These are phyloP conservation scores for Clavaria fumosa DNA, from an alignment of 768 basidiomycete species.

Conservation along the genomic window DNA sequence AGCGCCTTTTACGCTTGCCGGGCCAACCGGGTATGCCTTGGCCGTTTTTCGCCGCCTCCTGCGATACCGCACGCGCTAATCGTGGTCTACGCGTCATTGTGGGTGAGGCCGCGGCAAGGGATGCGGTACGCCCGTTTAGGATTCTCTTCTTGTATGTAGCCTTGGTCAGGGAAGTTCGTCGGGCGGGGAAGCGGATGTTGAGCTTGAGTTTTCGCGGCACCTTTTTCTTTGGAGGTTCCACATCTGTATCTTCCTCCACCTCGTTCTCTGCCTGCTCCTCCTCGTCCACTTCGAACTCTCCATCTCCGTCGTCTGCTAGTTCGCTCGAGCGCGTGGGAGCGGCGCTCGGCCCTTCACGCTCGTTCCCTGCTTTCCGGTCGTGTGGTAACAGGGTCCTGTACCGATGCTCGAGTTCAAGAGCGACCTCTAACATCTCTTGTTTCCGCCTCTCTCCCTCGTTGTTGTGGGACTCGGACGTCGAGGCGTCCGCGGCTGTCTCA, in stretches of 20 bases:
- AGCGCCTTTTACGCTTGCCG: too few relatives aligned
- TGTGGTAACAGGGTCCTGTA: conserved; percentile 63
- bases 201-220: conserved; percentile 23
- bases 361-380: conserved; percentile 29
- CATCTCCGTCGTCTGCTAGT: conserved; percentile 11
- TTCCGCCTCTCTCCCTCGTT: conserved; percentile 62
- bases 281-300: conserved; percentile 10
- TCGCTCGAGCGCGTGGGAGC: conserved; percentile 13
- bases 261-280: conserved; percentile 15
- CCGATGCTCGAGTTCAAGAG: conserved; percentile 49
- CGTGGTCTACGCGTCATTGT: too few relatives aligned
- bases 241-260: conserved; percentile 7
- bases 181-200: conserved; percentile 20
- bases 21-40: too few relatives aligned
- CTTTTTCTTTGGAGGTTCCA: conserved; percentile 15
- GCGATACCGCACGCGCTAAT: too few relatives aligned
- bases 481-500: conserved; percentile 16
- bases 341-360: conserved; percentile 9
- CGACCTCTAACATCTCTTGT: conserved; percentile 59
- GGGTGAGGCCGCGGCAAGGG: too few relatives aligned
- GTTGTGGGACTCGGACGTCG: conserved; percentile 16
- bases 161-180: background rate
- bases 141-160: background rate
- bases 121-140: background rate
- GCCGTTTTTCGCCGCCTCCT: too few relatives aligned